These are phyloP conservation scores for Friedmanniomyces simplex DNA, from an alignment of 495 filamentous ascomycete genomes.

Conservation along the genomic window DNA sequence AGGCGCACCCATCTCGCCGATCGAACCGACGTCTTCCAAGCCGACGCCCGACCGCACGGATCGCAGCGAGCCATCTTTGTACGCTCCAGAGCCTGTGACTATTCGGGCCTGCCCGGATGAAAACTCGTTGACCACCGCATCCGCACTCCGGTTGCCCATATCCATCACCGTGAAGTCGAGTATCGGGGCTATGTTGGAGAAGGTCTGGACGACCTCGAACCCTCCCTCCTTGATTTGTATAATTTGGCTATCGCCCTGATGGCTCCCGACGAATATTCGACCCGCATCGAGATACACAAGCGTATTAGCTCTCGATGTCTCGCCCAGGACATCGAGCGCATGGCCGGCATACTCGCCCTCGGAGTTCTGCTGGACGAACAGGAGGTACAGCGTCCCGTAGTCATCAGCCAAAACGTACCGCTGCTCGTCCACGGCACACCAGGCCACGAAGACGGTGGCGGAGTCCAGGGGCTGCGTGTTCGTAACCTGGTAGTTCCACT, in stretches of 20 bases:
- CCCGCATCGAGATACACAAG: slow-evolving; percentile 71
- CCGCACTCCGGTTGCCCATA: slow-evolving; percentile 70
- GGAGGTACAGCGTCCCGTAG: slow-evolving; percentile 68
- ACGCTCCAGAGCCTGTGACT: slow-evolving; percentile 82
- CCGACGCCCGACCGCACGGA: slow-evolving; percentile 91
- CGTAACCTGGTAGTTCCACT: slow-evolving; percentile 50
- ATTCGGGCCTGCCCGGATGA: slow-evolving; percentile 92
- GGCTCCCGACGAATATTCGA: slow-evolving; percentile 76
- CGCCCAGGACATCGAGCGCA: slow-evolving; percentile 55
- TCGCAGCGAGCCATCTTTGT: slow-evolving; percentile 72
- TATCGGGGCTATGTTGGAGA: slow-evolving; percentile 81
- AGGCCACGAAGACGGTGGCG: slow-evolving; percentile 73
- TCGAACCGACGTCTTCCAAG: slow-evolving; percentile 72
- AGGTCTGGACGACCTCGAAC: slow-evolving; percentile 60
- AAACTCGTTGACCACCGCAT: slow-evolving; percentile 72
- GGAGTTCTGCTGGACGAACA: slow-evolving; percentile 60
- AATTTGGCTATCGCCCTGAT: slow-evolving; percentile 85
- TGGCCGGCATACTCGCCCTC: slow-evolving; percentile 54
- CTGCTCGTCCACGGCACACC: slow-evolving; percentile 70
- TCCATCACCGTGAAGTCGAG: slow-evolving; percentile 93
- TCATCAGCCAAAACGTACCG: slow-evolving; percentile 84
- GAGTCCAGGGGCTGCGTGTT: slow-evolving; percentile 53
- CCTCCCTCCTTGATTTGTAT: slow-evolving; percentile 46
- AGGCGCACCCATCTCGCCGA: slow-evolving; percentile 63
- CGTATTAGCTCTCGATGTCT: slow-evolving; percentile 59